Percentiles rank a stretch among this genome's conserved stretches.
These are phyloP conservation scores for Batkoa obscura DNA, from an alignment of 371 early-diverging fungal genomes.

Conservation along the genomic window DNA sequence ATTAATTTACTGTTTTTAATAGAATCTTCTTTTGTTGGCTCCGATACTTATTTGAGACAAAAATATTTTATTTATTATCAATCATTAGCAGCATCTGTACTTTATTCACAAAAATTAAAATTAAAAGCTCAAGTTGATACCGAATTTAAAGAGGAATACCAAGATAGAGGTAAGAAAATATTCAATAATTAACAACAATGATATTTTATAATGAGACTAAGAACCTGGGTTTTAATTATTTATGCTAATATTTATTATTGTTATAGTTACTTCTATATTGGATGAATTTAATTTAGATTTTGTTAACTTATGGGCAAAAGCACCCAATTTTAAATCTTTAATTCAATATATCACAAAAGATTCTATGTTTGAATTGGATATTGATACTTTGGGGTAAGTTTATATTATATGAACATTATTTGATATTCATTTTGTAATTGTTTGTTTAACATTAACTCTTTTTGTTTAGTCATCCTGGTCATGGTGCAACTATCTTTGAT, in stretches of 20 bases:
- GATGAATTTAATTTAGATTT: conserved; percentile 5
- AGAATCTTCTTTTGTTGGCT: neutral
- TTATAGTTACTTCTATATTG: neutral
- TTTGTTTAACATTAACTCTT: neutral
- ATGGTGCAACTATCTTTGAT: conserved; percentile 4
- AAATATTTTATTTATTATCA: neutral
- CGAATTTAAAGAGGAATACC: neutral
- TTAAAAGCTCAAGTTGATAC: neutral
- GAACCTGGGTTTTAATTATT: neutral
- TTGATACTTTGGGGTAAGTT: neutral
- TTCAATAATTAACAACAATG: no score
- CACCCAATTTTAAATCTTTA: conserved; percentile 1
- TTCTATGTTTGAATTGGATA: neutral
- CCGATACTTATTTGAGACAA: neutral
- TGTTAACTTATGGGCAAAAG: neutral
- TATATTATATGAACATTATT: neutral
- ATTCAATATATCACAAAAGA: neutral
- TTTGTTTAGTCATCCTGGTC: neutral
- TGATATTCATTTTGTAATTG: neutral
- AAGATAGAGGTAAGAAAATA: neutral
- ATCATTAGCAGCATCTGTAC: neutral
- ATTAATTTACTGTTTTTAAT: neutral
- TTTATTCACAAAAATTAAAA: neutral
- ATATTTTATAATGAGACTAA: no score
- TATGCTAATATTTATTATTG: neutral